Evolutionary conservation across 2,329 filamentous ascomycete species (phyloP).

Genomic region (Neodidymelliopsis sp.): DNA sequence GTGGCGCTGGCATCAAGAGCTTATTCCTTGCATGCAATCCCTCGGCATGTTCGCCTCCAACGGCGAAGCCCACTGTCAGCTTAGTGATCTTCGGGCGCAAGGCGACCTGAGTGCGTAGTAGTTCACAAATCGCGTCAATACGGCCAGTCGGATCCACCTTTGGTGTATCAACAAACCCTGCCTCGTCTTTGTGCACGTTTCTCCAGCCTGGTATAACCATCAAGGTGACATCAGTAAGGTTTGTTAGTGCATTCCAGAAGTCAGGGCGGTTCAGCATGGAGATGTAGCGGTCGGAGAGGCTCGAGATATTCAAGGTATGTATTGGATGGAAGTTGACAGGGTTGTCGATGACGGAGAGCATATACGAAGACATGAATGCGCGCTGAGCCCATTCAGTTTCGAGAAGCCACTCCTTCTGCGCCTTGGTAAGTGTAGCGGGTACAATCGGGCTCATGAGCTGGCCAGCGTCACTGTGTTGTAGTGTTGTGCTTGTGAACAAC

Average conservation of each 20-base stretch:
- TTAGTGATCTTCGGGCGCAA: slow-evolving; percentile 60
- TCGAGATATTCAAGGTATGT: slow-evolving; percentile 68
- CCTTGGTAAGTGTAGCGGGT: slow-evolving; percentile 63
- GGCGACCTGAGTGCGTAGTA: slow-evolving; percentile 62
- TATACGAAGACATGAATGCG: slow-evolving; percentile 72
- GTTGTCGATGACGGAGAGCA: slow-evolving; percentile 70
- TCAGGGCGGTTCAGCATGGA: slow-evolving; percentile 62
- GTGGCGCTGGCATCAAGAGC: slow-evolving; percentile 68
- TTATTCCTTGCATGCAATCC: slow-evolving; percentile 68
- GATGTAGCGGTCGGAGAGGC: slow-evolving; percentile 69
- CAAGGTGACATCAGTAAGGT: slow-evolving; percentile 63
- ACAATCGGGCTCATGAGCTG: slow-evolving; percentile 52
- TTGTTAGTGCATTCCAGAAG: slow-evolving; percentile 68
- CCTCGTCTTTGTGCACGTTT: slow-evolving; percentile 61
- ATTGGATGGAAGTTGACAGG: slow-evolving; percentile 61
- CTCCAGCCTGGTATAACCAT: slow-evolving; percentile 73
- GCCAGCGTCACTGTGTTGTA: slow-evolving; percentile 31
- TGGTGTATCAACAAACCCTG: slow-evolving; percentile 59
- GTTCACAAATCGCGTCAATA: slow-evolving; percentile 58
- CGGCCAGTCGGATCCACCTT: slow-evolving; percentile 61
- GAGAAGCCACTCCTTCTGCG: slow-evolving; percentile 73
- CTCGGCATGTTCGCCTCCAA: slow-evolving; percentile 71
- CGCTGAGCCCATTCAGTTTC: slow-evolving; percentile 74
- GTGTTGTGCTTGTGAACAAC: slow-evolving; percentile 42
- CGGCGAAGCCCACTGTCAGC: slow-evolving; percentile 71